A percentile compares a stretch with the other conserved stretches of the same genome.
These are phyloP conservation scores for Exophiala xenobiotica DNA, from an alignment of 2,329 filamentous ascomycete genomes.

Conservation along the genomic window DNA sequence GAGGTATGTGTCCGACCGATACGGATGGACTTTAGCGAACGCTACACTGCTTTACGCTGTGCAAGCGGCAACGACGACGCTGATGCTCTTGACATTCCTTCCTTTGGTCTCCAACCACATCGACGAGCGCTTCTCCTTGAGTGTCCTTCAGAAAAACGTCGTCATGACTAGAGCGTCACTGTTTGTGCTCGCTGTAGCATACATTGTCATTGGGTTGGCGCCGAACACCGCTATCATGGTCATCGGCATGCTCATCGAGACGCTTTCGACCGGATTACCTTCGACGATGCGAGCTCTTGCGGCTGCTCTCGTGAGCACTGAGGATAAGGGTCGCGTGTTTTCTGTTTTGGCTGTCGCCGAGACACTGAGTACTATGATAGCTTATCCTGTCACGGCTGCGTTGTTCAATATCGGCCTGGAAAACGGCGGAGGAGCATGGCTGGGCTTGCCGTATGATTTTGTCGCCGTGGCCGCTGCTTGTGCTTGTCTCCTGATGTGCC, in stretches of 20 bases:
- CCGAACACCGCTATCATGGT: slow-evolving; percentile 44
- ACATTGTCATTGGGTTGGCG: slow-evolving; percentile 48
- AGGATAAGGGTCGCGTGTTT: slow-evolving; percentile 51
- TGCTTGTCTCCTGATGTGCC: slow-evolving; percentile 9
- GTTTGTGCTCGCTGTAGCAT: slow-evolving; percentile 44
- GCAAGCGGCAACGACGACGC: slow-evolving; percentile 48
- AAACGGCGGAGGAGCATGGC: slow-evolving; percentile 45
- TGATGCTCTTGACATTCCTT: slow-evolving; percentile 48
- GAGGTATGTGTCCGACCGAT: slow-evolving; percentile 55
- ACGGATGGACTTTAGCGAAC: slow-evolving; percentile 48
- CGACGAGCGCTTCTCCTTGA: slow-evolving; percentile 37
- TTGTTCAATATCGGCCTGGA: slow-evolving; percentile 50
- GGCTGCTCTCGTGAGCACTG: slow-evolving; percentile 48
- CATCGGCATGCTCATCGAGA: slow-evolving; percentile 48
- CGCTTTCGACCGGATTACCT: slow-evolving; percentile 49
- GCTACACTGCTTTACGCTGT: slow-evolving; percentile 47
- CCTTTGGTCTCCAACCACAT: slow-evolving; percentile 44
- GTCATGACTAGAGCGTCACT: slow-evolving; percentile 48
- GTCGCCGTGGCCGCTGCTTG: slow-evolving; percentile 10
- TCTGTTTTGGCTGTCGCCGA: slow-evolving; percentile 52
- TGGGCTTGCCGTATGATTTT: slow-evolving; percentile 46
- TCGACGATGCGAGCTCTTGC: slow-evolving; percentile 49
- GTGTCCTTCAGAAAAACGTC: slow-evolving; percentile 45
- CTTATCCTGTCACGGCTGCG: slow-evolving; percentile 47
- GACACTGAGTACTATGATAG: slow-evolving; percentile 48